phyloP scores from a whole-genome alignment of 768 basidiomycete species.

The Mycena maculata region DNA sequence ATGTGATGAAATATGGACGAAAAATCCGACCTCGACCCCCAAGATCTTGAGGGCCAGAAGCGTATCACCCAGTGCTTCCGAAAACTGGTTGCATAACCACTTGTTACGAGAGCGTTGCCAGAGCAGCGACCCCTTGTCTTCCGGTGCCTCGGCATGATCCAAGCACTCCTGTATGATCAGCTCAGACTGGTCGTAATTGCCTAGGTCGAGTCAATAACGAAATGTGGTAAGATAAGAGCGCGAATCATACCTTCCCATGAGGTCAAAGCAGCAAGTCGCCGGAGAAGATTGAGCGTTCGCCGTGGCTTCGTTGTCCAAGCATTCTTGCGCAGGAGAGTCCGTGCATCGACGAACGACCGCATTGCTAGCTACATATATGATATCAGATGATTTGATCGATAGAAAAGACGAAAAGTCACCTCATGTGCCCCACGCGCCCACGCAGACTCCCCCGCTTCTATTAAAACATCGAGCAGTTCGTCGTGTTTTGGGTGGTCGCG shows the following conservation, averaged over 20 bases:
- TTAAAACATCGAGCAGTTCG: slow-evolving; percentile 68
- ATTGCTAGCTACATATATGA: slow-evolving; percentile 61
- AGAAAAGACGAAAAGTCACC: slow-evolving; percentile 46
- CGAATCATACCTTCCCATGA: slow-evolving; percentile 66
- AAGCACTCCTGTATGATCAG: slow-evolving; percentile 66
- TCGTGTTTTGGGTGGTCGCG: slow-evolving; percentile 71
- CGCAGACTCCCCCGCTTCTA: slow-evolving; percentile 78
- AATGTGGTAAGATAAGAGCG: not conserved
- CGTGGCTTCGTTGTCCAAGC: slow-evolving; percentile 63
- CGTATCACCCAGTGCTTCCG: slow-evolving; percentile 67
- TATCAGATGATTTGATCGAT: not conserved
- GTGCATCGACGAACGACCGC: slow-evolving; percentile 70
- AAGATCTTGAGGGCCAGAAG: slow-evolving; percentile 68
- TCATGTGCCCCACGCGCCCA: slow-evolving; percentile 82
- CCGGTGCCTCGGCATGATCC: slow-evolving; percentile 57
- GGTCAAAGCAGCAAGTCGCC: slow-evolving; percentile 68
- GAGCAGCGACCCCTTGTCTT: slow-evolving; percentile 67
- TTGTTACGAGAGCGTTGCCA: slow-evolving; percentile 73
- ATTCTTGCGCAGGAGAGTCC: slow-evolving; percentile 62
- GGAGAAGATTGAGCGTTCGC: slow-evolving; percentile 64
- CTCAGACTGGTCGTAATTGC: slow-evolving; percentile 66
- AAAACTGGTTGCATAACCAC: slow-evolving; percentile 68
- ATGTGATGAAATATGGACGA: too few relatives aligned
- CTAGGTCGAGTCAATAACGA: slow-evolving; percentile 44
- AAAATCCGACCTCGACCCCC: slow-evolving; percentile 72